These are phyloP conservation scores for Teratosphaeria viscida DNA, from an alignment of 2,329 filamentous ascomycete species.

Conservation along the genomic window DNA sequence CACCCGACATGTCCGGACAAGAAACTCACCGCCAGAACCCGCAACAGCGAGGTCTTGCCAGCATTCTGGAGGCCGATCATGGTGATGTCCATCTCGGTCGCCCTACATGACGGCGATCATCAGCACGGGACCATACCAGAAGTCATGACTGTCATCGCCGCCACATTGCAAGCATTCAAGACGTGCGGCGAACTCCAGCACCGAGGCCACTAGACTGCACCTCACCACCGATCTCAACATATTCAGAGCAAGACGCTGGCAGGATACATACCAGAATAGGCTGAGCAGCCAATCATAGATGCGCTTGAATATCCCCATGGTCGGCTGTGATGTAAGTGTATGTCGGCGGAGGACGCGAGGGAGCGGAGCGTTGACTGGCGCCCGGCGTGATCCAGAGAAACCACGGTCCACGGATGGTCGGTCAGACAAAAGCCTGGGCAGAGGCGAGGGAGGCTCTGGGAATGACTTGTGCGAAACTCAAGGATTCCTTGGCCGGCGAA, in stretches of 20 bases:
- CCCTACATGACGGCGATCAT: conserved; percentile 47
- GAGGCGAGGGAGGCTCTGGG: neutral
- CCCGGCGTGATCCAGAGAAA: conserved; percentile 2
- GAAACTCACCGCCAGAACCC: conserved; percentile 79
- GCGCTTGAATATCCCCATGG: conserved; percentile 79
- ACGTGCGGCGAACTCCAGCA: conserved; percentile 1
- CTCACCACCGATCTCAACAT: neutral
- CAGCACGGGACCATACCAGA: conserved; percentile 5
- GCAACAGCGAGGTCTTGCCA: conserved; percentile 88
- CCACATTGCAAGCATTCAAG: conserved; percentile 7
- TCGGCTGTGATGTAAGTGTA: neutral
- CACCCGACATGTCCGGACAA: conserved; percentile 3
- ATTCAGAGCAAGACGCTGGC: neutral
- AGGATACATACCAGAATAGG: conserved; percentile 74
- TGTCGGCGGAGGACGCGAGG: neutral
- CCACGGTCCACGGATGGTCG: neutral
- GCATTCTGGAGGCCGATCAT: conserved; percentile 98
- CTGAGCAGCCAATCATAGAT: conserved; percentile 98
- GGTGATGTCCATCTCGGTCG: conserved; percentile 98
- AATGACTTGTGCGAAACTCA: neutral
- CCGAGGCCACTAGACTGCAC: no score
- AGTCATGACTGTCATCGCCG: neutral
- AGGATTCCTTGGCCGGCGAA: conserved; percentile 1
- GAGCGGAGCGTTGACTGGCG: conserved; percentile 1
- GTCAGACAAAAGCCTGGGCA: neutral